phyloP scores from a whole-genome alignment of 108 stramenopile species.

The Nitzschia inconspicua region DNA sequence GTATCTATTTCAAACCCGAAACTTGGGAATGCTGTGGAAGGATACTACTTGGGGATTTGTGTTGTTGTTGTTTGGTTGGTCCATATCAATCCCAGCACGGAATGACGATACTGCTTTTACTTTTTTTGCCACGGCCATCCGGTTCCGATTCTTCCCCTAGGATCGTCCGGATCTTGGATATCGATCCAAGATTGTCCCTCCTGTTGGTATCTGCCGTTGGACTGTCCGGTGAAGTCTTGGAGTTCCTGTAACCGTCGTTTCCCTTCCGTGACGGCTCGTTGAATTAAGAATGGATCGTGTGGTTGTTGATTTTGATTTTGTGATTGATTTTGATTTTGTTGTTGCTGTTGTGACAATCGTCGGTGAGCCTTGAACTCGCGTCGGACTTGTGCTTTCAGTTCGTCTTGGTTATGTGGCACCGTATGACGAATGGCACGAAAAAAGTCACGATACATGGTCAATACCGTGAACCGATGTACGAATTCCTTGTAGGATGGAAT shows the following conservation, averaged over 20 bases:
- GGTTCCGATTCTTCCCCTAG: slow-evolving; percentile 69
- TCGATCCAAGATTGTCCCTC: slow-evolving; percentile 72
- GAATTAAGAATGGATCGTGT: slow-evolving; percentile 46
- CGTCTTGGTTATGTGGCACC: slow-evolving; percentile 30
- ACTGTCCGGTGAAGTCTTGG: slow-evolving; percentile 49
- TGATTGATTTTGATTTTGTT: too few species aligned
- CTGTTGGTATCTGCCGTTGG: slow-evolving; percentile 23
- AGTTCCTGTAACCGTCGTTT: slow-evolving; percentile 54
- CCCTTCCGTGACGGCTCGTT: slow-evolving; percentile 55
- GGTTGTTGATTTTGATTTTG: slow-evolving; percentile 32
- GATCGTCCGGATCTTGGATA: slow-evolving; percentile 67
- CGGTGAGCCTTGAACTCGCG: slow-evolving; percentile 53
- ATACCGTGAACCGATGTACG: slow-evolving; percentile 58
- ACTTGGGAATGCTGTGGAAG: too few species aligned
- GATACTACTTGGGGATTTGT: too few species aligned
- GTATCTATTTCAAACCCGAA: too few species aligned
- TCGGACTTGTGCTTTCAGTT: slow-evolving; percentile 19
- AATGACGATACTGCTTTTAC: too few species aligned
- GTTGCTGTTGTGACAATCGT: too few species aligned
- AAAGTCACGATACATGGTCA: slow-evolving; percentile 62
- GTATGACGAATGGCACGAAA: slow-evolving; percentile 38
- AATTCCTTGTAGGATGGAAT: slow-evolving; percentile 74
- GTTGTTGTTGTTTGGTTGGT: too few species aligned
- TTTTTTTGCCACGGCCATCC: slow-evolving; percentile 70
- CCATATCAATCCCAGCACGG: too few species aligned